These are phyloP conservation scores for Rhizomucor miehei DNA, from an alignment of 371 early-diverging fungal species.

Conservation along the genomic window DNA sequence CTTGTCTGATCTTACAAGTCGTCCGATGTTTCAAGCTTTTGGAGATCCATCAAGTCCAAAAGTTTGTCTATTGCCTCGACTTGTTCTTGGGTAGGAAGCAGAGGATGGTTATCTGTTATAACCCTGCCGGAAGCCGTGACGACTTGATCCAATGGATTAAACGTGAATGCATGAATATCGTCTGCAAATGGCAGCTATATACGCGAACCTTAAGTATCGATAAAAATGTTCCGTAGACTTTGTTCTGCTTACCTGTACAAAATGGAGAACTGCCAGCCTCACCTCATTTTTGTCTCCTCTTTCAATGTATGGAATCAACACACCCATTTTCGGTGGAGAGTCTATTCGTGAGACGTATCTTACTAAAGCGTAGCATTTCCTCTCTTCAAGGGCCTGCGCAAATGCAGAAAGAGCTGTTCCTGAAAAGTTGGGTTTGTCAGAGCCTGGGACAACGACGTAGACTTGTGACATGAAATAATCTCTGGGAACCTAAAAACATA, in stretches of 20 bases:
- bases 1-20: constrained; percentile 5
- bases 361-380: constrained; percentile 51
- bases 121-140: constrained; percentile 37
- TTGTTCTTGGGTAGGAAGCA: constrained; percentile 50
- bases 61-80: constrained; percentile 40
- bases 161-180: constrained; percentile 58
- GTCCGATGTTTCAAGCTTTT: constrained; percentile 3
- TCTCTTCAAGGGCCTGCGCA: constrained; percentile 52
- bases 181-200: constrained; percentile 68
- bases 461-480: constrained; percentile 55
- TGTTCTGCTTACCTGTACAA: constrained; percentile 45
- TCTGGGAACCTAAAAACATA: constrained; percentile 49
- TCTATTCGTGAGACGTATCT: constrained; percentile 58
- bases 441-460: constrained; percentile 44
- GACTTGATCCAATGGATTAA: constrained; percentile 49
- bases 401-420: constrained; percentile 52
- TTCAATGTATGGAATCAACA: constrained; percentile 55
- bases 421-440: constrained; percentile 14
- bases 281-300: constrained; percentile 25
- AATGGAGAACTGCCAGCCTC: constrained; percentile 33
- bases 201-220: background rate
- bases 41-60: constrained; percentile 13
- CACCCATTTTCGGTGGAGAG: constrained; percentile 61
- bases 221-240: background rate
- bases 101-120: constrained; percentile 34